phyloP scores from a whole-genome alignment of 306 rosid species.

The Vigna unguiculata region DNA sequence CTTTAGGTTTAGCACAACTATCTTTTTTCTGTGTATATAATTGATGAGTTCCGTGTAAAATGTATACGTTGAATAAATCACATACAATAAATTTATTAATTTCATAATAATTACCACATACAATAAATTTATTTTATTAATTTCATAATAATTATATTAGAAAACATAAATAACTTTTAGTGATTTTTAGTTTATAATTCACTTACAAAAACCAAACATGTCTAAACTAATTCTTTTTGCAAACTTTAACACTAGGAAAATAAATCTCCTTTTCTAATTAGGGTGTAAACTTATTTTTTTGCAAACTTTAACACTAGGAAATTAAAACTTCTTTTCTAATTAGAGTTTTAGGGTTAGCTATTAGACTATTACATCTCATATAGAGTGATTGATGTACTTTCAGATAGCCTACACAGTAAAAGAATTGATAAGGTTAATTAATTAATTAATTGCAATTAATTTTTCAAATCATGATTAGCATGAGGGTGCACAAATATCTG shows the following conservation, averaged over 20 bases:
- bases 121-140: too few species aligned
- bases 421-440: neutral
- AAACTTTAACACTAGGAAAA: neutral
- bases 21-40: neutral
- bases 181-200: too few species aligned
- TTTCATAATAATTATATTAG: too few species aligned
- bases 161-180: too few species aligned
- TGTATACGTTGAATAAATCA: too few species aligned
- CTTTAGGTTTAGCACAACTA: neutral
- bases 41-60: neutral
- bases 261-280: too few species aligned
- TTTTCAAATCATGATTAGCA: neutral
- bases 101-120: too few species aligned
- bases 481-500: conserved; percentile 24
- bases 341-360: neutral
- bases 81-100: too few species aligned
- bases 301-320: too few species aligned
- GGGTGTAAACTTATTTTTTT: too few species aligned
- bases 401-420: neutral
- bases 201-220: too few species aligned
- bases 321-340: too few species aligned
- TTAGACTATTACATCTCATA: neutral
- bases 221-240: neutral
- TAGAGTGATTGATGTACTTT: neutral
- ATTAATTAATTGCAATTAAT: neutral